Evolutionary conservation across 73 alveolate species (phyloP).

Genomic region (Effrenium voratum): DNA sequence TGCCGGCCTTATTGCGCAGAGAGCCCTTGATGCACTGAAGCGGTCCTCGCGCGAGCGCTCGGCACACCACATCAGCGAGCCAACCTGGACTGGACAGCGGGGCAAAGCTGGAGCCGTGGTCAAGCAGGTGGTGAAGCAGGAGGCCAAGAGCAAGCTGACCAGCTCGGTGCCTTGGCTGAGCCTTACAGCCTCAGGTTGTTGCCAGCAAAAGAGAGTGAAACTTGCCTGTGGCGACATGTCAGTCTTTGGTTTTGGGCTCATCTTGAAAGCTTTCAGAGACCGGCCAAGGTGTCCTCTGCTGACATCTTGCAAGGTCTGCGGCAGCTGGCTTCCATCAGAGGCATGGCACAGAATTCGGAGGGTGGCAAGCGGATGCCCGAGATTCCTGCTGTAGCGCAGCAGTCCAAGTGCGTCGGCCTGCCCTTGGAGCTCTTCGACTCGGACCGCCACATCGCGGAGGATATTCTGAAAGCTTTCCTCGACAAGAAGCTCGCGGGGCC

Average conservation of each 20-base stretch:
- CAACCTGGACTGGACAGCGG: slow-evolving; percentile 93
- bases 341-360: background rate
- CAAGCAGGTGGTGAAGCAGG: slow-evolving; percentile 5
- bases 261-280: background rate
- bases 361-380: background rate
- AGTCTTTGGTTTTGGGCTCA: too few species aligned
- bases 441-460: slow-evolving; percentile 74
- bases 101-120: slow-evolving; percentile 87
- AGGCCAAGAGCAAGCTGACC: background rate
- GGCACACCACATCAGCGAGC: slow-evolving; percentile 87
- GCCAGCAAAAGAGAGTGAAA: too few species aligned
- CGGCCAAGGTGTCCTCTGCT: slow-evolving; percentile 32
- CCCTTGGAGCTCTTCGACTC: slow-evolving; percentile 52
- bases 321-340: slow-evolving; percentile 59
- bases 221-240: too few species aligned
- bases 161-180: background rate
- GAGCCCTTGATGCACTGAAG: slow-evolving; percentile 77
- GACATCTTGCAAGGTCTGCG: slow-evolving; percentile 58
- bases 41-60: slow-evolving; percentile 67
- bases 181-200: too few species aligned
- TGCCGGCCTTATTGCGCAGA: slow-evolving; percentile 83
- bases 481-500: slow-evolving; percentile 71
- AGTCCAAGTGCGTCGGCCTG: slow-evolving; percentile 13
- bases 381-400: background rate
- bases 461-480: slow-evolving; percentile 41